Base-by-base conservation (phyloP, 2,329 filamentous ascomycete species). In the Myotisia sp. region DNA sequence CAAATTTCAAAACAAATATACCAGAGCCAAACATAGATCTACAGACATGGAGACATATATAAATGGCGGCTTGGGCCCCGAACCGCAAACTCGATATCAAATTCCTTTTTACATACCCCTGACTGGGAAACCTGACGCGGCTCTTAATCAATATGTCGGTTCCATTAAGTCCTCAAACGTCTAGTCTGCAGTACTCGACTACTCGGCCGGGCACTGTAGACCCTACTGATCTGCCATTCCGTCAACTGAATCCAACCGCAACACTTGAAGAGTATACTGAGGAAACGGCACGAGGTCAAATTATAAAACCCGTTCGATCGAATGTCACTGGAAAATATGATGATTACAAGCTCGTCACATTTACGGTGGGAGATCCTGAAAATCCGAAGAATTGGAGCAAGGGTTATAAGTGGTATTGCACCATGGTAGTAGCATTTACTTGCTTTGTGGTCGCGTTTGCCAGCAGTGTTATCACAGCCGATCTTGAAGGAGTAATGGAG, bases 361-460 rank as follows among this genome's bases (percentile, higher is more conserved):
- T 90, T 50, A 70, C 65, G 3, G 67, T 76, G 2, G 62, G 74
- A 38, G 82, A 90, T 51, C 70, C 72, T 0, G 79, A 76, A 43
- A 87, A 87, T 48, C 82, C 83, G 0, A 87, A 87, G 65, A 90
- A 87, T 55, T 90, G 80, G 80, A 73, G 69, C 37, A 84, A 83
- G 54, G 62, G 59, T 1, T 78, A 64, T 54, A 90, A 86, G 58
- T 87, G 82, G 81, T 82, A 77, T 49, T 77, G 73, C 50, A 93
- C 84, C 16, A 84, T 92, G 77, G 74, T 83, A 10, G 82, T 92
- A 0, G 79, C 84, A 1, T 42, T 71, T 14, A 81, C 77, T 2
- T 83, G 78, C 49, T 83, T 84, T 50, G 75, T 80, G 26, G 78
- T 82, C 28, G 76, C 78, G 0, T 73, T 83, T 37, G 64, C 66